Conservation (phyloP, 2,329 filamentous ascomycete species). For the Nemania sp. region DNA sequence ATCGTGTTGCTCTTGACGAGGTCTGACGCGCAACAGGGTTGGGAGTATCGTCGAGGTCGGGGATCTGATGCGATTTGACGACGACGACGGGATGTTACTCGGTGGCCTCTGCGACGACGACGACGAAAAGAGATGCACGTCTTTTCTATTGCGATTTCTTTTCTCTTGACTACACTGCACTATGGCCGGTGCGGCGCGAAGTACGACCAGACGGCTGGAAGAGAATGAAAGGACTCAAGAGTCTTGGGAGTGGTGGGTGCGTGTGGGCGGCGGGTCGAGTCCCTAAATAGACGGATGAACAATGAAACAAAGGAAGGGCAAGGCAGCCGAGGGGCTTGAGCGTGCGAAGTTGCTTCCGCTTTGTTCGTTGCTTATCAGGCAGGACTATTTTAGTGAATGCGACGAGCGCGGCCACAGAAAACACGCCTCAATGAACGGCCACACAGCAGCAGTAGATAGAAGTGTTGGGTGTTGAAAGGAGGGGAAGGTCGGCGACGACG, state of each 20-base stretch:
- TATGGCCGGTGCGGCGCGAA: constrained; percentile 40
- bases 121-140: constrained; percentile 26
- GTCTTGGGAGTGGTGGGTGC: constrained; percentile 16
- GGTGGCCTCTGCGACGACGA: constrained; percentile 37
- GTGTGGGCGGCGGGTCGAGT: constrained; percentile 32
- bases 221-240: constrained; percentile 20
- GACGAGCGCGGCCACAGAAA: constrained; percentile 24
- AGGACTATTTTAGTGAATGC: constrained; percentile 20
- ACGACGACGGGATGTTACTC: constrained; percentile 36
- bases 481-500: constrained; percentile 1
- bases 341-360: constrained; percentile 31
- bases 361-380: constrained; percentile 25
- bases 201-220: constrained; percentile 20
- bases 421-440: constrained; percentile 21
- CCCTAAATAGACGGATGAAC: constrained; percentile 31
- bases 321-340: constrained; percentile 15
- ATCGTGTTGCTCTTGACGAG: constrained; percentile 31
- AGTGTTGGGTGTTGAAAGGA: constrained; percentile 8
- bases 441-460: not conserved
- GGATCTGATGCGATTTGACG: constrained; percentile 38
- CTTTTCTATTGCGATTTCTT: constrained; percentile 39
- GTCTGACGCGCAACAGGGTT: constrained; percentile 38
- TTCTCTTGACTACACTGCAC: constrained; percentile 42
- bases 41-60: constrained; percentile 39
- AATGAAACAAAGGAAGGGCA: constrained; percentile 33